A percentile compares a stretch with the other conserved stretches of the same genome.
Conservation (phyloP, 352 stramenopile genomes). For the Halophytophthora polymorphica region DNA sequence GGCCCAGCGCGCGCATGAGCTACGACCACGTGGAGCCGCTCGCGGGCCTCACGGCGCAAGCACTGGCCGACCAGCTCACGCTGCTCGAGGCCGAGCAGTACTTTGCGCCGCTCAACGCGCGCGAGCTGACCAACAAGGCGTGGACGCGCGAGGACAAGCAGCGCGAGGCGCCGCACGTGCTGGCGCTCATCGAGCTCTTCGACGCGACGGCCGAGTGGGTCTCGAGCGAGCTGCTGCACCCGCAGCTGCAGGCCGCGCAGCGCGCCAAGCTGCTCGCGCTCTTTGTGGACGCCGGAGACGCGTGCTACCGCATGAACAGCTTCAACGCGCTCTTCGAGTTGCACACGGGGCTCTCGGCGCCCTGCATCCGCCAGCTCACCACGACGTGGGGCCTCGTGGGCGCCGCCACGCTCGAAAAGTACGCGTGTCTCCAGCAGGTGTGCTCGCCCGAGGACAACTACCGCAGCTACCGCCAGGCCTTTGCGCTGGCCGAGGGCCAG, state of each 20-base stretch:
- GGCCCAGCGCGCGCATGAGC: constrained; percentile 65
- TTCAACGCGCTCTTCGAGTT: constrained; percentile 89
- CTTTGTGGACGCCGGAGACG: constrained; percentile 82
- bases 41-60: constrained; percentile 53
- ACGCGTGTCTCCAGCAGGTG: constrained; percentile 76
- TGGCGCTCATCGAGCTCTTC: constrained; percentile 84
- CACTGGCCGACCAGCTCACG: constrained; percentile 77
- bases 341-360: constrained; percentile 70
- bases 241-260: constrained; percentile 75
- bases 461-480: constrained; percentile 80
- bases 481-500: constrained; percentile 70
- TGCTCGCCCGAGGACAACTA: constrained; percentile 87
- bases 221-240: constrained; percentile 85
- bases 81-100: constrained; percentile 78
- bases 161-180: constrained; percentile 74
- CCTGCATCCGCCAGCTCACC: constrained; percentile 79
- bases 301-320: constrained; percentile 86
- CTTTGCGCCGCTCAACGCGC: constrained; percentile 63
- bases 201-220: constrained; percentile 84
- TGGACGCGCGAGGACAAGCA: constrained; percentile 84
- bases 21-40: constrained; percentile 80
- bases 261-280: constrained; percentile 80
- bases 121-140: constrained; percentile 85
- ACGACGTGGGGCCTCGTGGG: constrained; percentile 81
- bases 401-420: constrained; percentile 64